These are phyloP conservation scores for Clonostachys sp. DNA, from an alignment of 2,329 filamentous ascomycete genomes.

Conservation along the genomic window DNA sequence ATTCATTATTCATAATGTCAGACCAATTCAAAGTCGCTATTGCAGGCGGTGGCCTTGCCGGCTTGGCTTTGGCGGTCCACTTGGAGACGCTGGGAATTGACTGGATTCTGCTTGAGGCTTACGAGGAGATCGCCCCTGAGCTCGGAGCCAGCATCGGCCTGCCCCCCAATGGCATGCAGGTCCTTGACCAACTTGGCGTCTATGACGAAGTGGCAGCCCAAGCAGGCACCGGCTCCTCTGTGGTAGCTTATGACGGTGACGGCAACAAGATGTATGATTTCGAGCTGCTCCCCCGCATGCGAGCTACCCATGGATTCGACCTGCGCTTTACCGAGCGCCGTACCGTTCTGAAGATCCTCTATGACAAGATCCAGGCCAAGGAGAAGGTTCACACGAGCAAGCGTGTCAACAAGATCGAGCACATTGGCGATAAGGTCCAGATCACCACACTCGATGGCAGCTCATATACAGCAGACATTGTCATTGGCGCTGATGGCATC, in stretches of 20 bases:
- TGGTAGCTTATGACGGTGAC: background rate
- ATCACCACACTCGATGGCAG: conserved; percentile 14
- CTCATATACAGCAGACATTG: conserved; percentile 7
- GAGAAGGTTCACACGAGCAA: conserved; percentile 8
- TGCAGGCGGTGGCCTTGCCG: conserved; percentile 45
- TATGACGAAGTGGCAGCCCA: background rate
- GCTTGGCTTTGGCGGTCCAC: conserved; percentile 42
- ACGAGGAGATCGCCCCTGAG: conserved; percentile 31
- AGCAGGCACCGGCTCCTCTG: background rate
- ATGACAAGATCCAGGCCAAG: conserved; percentile 22
- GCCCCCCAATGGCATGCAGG: conserved; percentile 31
- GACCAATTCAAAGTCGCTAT: conserved; percentile 9
- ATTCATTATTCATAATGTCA: background rate
- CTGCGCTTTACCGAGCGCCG: conserved; percentile 26
- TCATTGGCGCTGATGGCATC: conserved; percentile 32
- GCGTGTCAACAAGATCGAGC: conserved; percentile 6
- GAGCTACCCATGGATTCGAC: conserved; percentile 16
- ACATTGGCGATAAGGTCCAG: background rate
- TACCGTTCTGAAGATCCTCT: conserved; percentile 22
- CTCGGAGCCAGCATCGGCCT: conserved; percentile 40
- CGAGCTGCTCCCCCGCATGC: background rate
- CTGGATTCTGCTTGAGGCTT: conserved; percentile 41
- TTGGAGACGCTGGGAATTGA: conserved; percentile 37
- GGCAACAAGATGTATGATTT: background rate
- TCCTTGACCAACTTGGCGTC: conserved; percentile 37